phyloP scores from a whole-genome alignment of 345 rosid species.

The Rhodomyrtus tomentosa region DNA sequence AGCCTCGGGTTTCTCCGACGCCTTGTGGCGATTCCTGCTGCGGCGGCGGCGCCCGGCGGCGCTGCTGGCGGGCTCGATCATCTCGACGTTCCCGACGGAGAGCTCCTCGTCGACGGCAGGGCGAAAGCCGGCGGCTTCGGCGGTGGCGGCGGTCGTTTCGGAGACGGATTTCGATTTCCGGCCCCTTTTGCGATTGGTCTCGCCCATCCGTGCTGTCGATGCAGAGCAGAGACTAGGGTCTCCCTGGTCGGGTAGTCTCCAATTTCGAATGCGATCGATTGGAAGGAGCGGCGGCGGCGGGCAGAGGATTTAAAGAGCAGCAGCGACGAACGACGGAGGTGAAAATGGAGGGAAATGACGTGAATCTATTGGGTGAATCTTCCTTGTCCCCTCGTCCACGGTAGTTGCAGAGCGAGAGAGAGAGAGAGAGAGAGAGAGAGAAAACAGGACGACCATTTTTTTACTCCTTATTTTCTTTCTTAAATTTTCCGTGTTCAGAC shows the following conservation, averaged over 20 bases:
- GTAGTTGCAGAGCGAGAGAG: background rate
- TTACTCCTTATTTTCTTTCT: fast-evolving
- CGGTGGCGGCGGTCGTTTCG: conserved; percentile 2
- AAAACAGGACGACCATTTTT: background rate
- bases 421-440: background rate
- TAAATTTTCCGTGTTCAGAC: background rate
- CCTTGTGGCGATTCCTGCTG: conserved; percentile 22
- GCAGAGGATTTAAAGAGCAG: background rate
- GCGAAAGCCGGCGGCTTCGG: conserved; percentile 10
- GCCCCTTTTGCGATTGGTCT: conserved; percentile 28
- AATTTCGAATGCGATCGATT: background rate
- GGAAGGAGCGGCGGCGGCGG: background rate
- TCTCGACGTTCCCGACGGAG: conserved; percentile 22
- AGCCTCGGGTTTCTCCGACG: conserved; percentile 8
- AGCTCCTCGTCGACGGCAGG: conserved; percentile 12
- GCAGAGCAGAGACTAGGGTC: background rate
- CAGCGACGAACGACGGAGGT: background rate
- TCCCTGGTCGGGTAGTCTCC: background rate
- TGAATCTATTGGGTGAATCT: background rate
- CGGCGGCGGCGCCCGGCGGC: conserved; percentile 23
- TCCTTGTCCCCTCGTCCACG: background rate
- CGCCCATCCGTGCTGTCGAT: conserved; percentile 4
- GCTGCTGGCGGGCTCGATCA: conserved; percentile 7
- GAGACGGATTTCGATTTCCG: conserved; percentile 25
- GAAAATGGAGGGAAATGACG: background rate